phyloP scores from a whole-genome alignment of 345 rosid species.

The Acer yangbiense region DNA sequence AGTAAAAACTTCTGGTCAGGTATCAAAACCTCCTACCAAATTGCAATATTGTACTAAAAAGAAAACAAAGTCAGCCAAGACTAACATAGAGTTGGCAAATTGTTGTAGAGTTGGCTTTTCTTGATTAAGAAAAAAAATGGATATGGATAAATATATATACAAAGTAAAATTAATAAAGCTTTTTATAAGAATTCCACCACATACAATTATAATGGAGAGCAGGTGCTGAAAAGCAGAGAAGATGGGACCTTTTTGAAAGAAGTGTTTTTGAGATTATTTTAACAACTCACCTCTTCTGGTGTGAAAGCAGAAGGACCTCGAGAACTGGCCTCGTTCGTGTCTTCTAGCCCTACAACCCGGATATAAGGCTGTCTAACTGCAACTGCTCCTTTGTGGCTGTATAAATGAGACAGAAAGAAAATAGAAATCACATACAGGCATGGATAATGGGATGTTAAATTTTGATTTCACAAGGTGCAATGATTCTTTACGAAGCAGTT shows the following conservation, averaged over 20 bases:
- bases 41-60: not conserved
- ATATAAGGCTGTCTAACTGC: constrained; percentile 94
- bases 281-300: constrained; percentile 66
- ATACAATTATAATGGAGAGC: not conserved
- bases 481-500: constrained; percentile 60
- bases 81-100: not conserved
- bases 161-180: not conserved
- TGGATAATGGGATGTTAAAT: not conserved
- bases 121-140: not conserved
- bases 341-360: constrained; percentile 89
- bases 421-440: not conserved
- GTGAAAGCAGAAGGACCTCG: constrained; percentile 79
- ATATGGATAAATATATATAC: not conserved
- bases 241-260: not conserved
- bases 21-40: not conserved
- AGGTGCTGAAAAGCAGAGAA: not conserved
- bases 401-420: constrained; percentile 12
- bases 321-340: constrained; percentile 71
- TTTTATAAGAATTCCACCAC: not conserved
- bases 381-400: constrained; percentile 91
- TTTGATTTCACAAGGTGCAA: constrained; percentile 1
- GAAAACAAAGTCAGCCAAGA: not conserved
- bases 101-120: not conserved
- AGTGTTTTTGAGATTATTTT: constrained; percentile 12
- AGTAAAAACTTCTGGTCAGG: not conserved